Base-by-base conservation (phyloP, 345 rosid genomes). In the Salix suchowensis region DNA sequence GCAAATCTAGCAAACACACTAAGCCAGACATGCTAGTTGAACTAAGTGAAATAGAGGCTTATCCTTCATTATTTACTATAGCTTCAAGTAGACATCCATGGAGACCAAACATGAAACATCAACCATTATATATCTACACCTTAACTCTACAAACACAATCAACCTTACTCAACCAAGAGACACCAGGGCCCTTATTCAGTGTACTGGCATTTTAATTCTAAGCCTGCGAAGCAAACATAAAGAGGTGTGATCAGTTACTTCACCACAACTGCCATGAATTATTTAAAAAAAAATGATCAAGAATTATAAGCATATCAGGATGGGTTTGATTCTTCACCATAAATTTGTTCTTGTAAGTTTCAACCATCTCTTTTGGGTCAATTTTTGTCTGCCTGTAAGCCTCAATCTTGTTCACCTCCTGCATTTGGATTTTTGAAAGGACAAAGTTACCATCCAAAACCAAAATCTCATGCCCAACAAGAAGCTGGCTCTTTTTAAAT, bases 371-470 rank as follows among this genome's bases (percentile, higher is more conserved):
- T 68, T 85, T 79, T 1, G 94, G 90, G 74, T 89, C 89, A 9
- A 54, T 34, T 79, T 89, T 91, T 30, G 97, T 90, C 79, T 83
- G 91, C 83, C 83, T 84, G 76, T 89, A 95, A 30, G 89, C 94
- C 71, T 88, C 89, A 52, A 90, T 80, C 86, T 90, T 90, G 90
- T 91, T 89, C 74, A 87, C 6, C 74, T 87, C 95, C 97, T 94
- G 89, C 82, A 75, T 70, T 67, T 39, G 32, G 13, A 74, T 37
- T 65, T 28, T 10, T 1, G 8, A 14, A 26, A 39, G 3, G 32
- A 32, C 55, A 64, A 26, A 8, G 23, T 55, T 58, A 67, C 46
- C 2, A 23, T 72, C 24, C 39, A 66, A 23, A 23, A 26, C 42
- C 28, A 15, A 73, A 15, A 61, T 32, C 4, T 36, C 16, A 14